Percentiles rank a stretch among this genome's conserved stretches.
These are phyloP conservation scores for Phytophthora pseudosyringae DNA, from an alignment of 352 stramenopile genomes.

Conservation along the genomic window DNA sequence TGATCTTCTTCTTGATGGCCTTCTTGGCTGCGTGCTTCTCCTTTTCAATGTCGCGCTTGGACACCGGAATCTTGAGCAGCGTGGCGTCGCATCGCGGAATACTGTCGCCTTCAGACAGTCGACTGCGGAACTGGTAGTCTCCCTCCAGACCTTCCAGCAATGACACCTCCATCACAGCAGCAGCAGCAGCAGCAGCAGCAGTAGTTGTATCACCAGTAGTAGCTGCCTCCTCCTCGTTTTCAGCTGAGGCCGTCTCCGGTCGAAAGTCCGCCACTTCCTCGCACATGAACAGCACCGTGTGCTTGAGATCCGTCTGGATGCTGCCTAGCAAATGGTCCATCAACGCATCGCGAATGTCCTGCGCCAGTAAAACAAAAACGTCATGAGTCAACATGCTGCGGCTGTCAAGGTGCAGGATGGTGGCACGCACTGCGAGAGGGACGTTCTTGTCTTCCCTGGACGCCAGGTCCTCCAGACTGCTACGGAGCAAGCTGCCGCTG, in stretches of 20 bases:
- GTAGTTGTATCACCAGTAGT: slow-evolving; percentile 1
- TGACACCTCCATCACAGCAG: slow-evolving; percentile 16
- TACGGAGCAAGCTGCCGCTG: slow-evolving; percentile 31
- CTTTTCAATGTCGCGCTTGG: slow-evolving; percentile 77
- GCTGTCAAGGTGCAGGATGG: neutral
- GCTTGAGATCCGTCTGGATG: slow-evolving; percentile 63
- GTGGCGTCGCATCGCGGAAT: slow-evolving; percentile 80
- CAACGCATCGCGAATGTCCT: slow-evolving; percentile 74
- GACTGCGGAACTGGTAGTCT: slow-evolving; percentile 55
- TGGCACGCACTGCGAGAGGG: slow-evolving; percentile 54
- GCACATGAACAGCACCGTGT: slow-evolving; percentile 74
- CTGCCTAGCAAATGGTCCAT: slow-evolving; percentile 69
- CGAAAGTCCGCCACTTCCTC: slow-evolving; percentile 71
- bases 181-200: neutral
- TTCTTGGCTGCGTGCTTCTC: slow-evolving; percentile 83
- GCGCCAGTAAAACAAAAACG: neutral
- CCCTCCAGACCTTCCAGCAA: slow-evolving; percentile 47
- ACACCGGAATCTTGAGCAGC: slow-evolving; percentile 73
- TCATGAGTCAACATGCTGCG: neutral
- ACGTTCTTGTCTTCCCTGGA: slow-evolving; percentile 42
- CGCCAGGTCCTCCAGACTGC: slow-evolving; percentile 50
- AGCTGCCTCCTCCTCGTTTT: slow-evolving; percentile 10
- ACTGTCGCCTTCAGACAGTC: slow-evolving; percentile 75
- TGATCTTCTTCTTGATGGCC: slow-evolving; percentile 87
- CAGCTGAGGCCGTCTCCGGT: neutral